A percentile compares a stretch with the other conserved stretches of the same genome.
These are phyloP conservation scores for Conticribra weissflogii DNA, from an alignment of 108 stramenopile genomes.

Conservation along the genomic window DNA sequence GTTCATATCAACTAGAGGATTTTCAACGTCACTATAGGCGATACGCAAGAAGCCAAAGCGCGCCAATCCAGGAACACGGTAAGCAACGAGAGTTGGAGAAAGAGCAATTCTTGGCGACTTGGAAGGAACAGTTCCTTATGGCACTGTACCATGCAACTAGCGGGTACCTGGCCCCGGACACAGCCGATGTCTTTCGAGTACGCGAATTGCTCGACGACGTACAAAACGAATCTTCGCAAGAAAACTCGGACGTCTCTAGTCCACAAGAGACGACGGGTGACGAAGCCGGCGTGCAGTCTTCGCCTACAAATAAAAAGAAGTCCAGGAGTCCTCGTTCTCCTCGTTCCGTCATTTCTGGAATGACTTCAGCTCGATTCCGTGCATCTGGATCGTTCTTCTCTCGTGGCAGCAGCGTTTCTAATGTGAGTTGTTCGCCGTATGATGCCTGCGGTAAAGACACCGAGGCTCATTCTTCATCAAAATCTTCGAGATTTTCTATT, in stretches of 20 bases:
- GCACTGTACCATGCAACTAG: constrained; percentile 34
- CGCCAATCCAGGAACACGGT: constrained; percentile 6
- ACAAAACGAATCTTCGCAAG: not conserved
- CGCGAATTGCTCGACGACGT: constrained; percentile 35
- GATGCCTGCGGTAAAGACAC: constrained; percentile 6
- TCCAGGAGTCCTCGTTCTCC: constrained; percentile 39
- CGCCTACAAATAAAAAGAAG: constrained; percentile 7
- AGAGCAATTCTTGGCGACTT: constrained; percentile 30
- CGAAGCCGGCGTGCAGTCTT: constrained; percentile 30
- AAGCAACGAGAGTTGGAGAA: not conserved
- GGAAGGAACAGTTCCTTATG: constrained; percentile 38
- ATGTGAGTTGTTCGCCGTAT: constrained; percentile 9
- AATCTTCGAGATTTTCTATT: too few species aligned
- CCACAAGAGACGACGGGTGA: constrained; percentile 12
- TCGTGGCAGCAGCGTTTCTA: constrained; percentile 16
- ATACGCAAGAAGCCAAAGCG: constrained; percentile 29
- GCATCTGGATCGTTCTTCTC: constrained; percentile 36
- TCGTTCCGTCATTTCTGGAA: constrained; percentile 30
- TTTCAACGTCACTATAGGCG: constrained; percentile 47
- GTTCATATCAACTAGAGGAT: constrained; percentile 38
- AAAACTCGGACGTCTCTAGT: not conserved
- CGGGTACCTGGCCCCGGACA: constrained; percentile 34
- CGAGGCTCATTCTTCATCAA: too few species aligned
- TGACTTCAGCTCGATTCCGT: constrained; percentile 10
- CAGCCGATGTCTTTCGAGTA: constrained; percentile 28